A percentile compares a stretch with the other conserved stretches of the same genome.
phyloP scores from a whole-genome alignment of 768 basidiomycete species.

The Auricularia heimuer region DNA sequence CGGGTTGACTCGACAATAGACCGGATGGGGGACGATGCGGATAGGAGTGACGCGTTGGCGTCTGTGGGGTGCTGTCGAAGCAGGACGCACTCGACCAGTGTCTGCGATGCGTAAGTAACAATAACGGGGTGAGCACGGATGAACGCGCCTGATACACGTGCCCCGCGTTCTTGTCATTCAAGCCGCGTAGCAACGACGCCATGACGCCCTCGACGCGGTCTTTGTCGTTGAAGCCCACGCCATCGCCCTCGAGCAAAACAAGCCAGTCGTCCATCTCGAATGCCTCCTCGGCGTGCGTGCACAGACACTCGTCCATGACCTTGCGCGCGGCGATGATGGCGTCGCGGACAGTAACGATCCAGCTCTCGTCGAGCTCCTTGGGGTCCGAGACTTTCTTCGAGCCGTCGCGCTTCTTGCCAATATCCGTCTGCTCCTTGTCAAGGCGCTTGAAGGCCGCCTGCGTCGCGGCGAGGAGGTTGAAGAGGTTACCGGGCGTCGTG shows the following conservation, averaged over 20 bases:
- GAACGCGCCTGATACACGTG: conserved; percentile 63
- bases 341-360: conserved; percentile 57
- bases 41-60: conserved; percentile 49
- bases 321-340: conserved; percentile 59
- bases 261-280: conserved; percentile 64
- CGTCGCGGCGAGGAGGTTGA: conserved; percentile 58
- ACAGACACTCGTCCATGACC: conserved; percentile 51
- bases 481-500: conserved; percentile 56
- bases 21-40: conserved; percentile 60
- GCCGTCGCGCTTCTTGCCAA: neutral
- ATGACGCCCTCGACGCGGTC: conserved; percentile 75
- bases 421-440: conserved; percentile 2
- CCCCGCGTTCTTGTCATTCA: conserved; percentile 55
- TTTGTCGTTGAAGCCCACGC: conserved; percentile 57
- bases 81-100: conserved; percentile 62
- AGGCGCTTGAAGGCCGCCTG: conserved; percentile 40
- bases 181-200: conserved; percentile 49
- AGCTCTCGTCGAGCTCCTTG: conserved; percentile 44
- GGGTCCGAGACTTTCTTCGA: conserved; percentile 36
- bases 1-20: conserved; percentile 61
- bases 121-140: neutral
- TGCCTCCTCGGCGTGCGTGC: conserved; percentile 48
- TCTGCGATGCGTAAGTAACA: conserved; percentile 27
- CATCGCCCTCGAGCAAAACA: conserved; percentile 64
- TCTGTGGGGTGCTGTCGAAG: conserved; percentile 57